Conservation (phyloP, 73 alveolate genomes). For the Uronychia setigera region DNA sequence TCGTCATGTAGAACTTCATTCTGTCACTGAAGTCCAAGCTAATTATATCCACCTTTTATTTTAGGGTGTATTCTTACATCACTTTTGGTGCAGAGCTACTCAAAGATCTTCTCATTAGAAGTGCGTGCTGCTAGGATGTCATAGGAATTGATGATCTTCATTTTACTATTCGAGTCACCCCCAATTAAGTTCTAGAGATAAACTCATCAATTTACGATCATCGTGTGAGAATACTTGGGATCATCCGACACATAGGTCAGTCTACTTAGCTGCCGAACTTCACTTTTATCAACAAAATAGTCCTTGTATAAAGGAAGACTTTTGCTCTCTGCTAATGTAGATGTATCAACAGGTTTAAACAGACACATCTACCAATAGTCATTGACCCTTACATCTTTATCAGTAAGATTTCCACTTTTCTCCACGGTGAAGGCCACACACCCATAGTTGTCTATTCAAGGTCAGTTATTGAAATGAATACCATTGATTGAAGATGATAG, state of each 20-base stretch:
- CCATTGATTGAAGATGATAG: not conserved
- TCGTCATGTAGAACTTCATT: slow-evolving; percentile 26
- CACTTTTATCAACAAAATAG: not conserved
- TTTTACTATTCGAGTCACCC: slow-evolving; percentile 29
- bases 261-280: not conserved
- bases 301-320: not conserved
- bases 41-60: slow-evolving; percentile 36
- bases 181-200: not conserved
- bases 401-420: not conserved
- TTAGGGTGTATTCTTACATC: slow-evolving; percentile 27
- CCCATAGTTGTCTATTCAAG: not conserved
- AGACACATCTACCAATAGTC: not conserved
- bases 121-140: slow-evolving; percentile 49
- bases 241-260: not conserved
- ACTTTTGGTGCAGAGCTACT: slow-evolving; percentile 34
- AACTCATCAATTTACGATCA: not conserved
- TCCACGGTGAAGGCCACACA: not conserved
- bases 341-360: not conserved
- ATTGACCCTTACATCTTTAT: not conserved
- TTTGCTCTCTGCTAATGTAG: not conserved
- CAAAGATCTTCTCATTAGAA: slow-evolving; percentile 41
- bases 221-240: not conserved
- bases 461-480: not conserved
- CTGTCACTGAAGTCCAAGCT: slow-evolving; percentile 30
- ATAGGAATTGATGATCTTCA: slow-evolving; percentile 25